Evolutionary conservation across 2,329 filamentous ascomycete species (phyloP), one percentile per base, ranked within the genome.

Genomic region (Gaeumannomyces tritici): DNA sequence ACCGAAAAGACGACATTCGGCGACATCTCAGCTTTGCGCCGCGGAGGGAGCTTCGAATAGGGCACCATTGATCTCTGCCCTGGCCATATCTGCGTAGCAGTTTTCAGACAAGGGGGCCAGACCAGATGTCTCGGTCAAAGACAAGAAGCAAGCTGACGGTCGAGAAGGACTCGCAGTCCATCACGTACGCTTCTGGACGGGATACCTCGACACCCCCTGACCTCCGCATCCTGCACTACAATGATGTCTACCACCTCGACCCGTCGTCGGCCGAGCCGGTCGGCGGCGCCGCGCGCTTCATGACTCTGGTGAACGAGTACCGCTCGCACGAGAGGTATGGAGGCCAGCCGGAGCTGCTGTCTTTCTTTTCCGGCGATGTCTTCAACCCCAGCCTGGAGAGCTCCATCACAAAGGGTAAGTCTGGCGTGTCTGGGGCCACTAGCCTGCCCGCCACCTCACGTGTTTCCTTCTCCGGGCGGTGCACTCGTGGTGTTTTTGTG

Each of bases 231-330:
- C 73, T 96, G 35, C 93, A 96, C 76, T 96, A 89, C 80, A 96
- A 96, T 74, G 92, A 97, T 75, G 92, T 96, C 64, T 96, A 96
- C 74, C 93, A 96, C 69, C 84, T 96, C 62, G 91, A 96, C 67
- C 72, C 76, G 2, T 80, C 80, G 2, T 92, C 90, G 29, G 85
- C 89, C 21, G 91, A 96, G 71, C 93, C 93, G 1, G 86, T 92
- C 2, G 93, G 93, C 31, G 93, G 93, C 24, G 83, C 89, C 55
- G 80, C 90, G 33, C 83, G 93, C 59, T 96, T 97, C 75, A 87
- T 95, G 72, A 88, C 87, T 4, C 77, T 95, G 29, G 81, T 88
- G 66, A 87, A 91, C 64, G 82, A 93, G 72, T 96, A 96, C 71
- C 85, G 86, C 60, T 74, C 83, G 2, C 80, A 83, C 60, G 73